These are phyloP conservation scores for Stipa capillata DNA, from an alignment of 176 grass and related monocot species.

Conservation along the genomic window DNA sequence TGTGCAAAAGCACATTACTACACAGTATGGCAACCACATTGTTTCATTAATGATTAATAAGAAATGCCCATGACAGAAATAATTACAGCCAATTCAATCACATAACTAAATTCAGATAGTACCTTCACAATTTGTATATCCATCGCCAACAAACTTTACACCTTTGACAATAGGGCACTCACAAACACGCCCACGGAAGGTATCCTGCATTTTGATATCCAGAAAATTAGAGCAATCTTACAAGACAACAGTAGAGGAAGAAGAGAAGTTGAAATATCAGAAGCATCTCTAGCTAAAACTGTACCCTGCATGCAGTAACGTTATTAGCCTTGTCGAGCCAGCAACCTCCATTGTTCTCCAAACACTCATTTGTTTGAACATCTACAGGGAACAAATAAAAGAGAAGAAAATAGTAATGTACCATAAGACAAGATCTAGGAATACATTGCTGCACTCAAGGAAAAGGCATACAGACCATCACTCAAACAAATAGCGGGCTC, in stretches of 20 bases:
- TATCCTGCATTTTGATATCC: conserved; percentile 47
- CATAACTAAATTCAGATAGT: conserved; percentile 20
- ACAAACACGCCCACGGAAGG: conserved; percentile 88
- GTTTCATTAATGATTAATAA: not conserved
- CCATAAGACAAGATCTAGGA: conserved; percentile 16
- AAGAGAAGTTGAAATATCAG: not conserved
- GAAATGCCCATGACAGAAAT: not conserved
- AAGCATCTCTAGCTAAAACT: not conserved
- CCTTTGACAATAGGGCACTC: conserved; percentile 77
- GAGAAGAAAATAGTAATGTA: not conserved
- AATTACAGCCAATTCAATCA: not conserved
- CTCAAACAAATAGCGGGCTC: conserved; percentile 80
- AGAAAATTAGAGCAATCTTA: conserved; percentile 2
- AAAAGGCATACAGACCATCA: conserved; percentile 36
- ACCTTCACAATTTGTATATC: conserved; percentile 91
- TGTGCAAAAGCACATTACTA: not conserved
- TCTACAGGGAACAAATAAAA: conserved; percentile 38
- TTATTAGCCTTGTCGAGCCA: conserved; percentile 62
- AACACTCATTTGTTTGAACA: conserved; percentile 92
- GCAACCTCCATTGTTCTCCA: conserved; percentile 93
- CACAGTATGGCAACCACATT: not conserved
- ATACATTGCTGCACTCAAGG: conserved; percentile 1
- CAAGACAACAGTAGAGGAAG: conserved; percentile 1
- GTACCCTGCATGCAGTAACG: conserved; percentile 82
- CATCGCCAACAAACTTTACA: conserved; percentile 84